Conservation (phyloP, 1,284 basidiomycete genomes). For the Cutaneotrichosporon sp. region DNA sequence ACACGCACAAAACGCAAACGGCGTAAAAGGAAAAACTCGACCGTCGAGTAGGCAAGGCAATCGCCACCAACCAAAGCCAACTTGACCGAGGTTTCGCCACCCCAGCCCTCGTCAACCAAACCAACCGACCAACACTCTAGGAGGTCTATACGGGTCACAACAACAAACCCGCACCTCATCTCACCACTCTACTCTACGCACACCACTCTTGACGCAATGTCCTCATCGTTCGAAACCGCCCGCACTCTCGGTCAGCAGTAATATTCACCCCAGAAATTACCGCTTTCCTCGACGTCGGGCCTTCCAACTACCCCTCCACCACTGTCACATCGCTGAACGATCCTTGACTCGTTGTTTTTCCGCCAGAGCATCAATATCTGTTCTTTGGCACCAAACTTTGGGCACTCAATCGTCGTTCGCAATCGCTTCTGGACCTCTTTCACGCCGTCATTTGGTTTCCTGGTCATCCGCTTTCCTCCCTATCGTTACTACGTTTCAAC, state of each 20-base stretch:
- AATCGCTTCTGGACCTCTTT: neutral
- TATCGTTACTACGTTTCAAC: slow-evolving; percentile 11
- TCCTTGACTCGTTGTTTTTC: neutral
- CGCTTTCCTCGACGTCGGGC: slow-evolving; percentile 8
- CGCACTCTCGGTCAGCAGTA: slow-evolving; percentile 11
- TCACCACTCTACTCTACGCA: neutral
- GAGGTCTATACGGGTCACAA: neutral
- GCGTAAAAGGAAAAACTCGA: slow-evolving; percentile 6
- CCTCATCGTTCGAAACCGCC: neutral
- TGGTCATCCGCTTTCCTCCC: slow-evolving; percentile 6
- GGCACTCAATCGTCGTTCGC: slow-evolving; percentile 1
- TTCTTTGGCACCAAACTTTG: neutral
- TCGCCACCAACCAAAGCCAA: slow-evolving; percentile 4
- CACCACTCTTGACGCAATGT: slow-evolving; percentile 11
- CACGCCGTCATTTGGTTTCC: slow-evolving; percentile 4
- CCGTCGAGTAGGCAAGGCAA: neutral
- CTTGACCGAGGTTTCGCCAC: slow-evolving; percentile 6
- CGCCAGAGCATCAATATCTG: neutral
- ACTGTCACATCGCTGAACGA: neutral
- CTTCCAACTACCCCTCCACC: neutral
- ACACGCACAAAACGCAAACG: slow-evolving; percentile 8
- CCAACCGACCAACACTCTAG: neutral
- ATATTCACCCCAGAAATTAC: neutral
- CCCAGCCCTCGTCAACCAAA: neutral
- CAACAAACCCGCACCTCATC: neutral